Evolutionary conservation across 164 flowering plant species (phyloP).

Genomic region (Santalum album): DNA sequence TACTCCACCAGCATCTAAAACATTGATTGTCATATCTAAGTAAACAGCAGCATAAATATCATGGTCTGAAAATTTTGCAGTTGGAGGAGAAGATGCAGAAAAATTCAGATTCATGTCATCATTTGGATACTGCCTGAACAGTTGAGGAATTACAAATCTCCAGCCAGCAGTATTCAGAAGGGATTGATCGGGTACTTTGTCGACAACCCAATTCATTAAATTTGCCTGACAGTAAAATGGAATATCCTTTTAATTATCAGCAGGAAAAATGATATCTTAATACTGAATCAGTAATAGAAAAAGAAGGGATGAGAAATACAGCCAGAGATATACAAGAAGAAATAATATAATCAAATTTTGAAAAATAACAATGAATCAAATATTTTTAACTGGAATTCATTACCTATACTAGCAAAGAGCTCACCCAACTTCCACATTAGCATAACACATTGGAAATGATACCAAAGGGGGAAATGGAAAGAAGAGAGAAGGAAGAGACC

Average conservation of each 20-base stretch:
- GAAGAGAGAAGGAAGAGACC: no score
- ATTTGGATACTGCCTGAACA: conserved; percentile 84
- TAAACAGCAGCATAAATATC: conserved; percentile 42
- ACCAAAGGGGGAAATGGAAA: no score
- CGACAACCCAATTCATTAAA: conserved; percentile 75
- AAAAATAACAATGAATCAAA: no score
- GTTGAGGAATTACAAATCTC: conserved; percentile 77
- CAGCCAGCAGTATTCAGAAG: conserved; percentile 87
- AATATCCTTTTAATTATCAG: neutral
- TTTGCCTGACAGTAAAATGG: conserved; percentile 46
- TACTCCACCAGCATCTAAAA: conserved; percentile 44
- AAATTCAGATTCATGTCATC: conserved; percentile 72
- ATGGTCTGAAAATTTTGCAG: conserved; percentile 33
- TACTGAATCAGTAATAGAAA: neutral
- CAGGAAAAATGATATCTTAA: neutral
- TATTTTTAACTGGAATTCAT: no score
- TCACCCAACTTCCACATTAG: no score
- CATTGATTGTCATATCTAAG: conserved; percentile 68
- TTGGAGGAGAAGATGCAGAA: conserved; percentile 61
- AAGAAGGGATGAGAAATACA: neutral
- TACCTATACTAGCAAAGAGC: no score
- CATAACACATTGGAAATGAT: no score
- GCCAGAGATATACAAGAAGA: no score
- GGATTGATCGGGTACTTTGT: conserved; percentile 73
- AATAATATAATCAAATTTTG: no score